These are phyloP conservation scores for Castanospermum australe DNA, from an alignment of 306 rosid genomes.

Conservation along the genomic window DNA sequence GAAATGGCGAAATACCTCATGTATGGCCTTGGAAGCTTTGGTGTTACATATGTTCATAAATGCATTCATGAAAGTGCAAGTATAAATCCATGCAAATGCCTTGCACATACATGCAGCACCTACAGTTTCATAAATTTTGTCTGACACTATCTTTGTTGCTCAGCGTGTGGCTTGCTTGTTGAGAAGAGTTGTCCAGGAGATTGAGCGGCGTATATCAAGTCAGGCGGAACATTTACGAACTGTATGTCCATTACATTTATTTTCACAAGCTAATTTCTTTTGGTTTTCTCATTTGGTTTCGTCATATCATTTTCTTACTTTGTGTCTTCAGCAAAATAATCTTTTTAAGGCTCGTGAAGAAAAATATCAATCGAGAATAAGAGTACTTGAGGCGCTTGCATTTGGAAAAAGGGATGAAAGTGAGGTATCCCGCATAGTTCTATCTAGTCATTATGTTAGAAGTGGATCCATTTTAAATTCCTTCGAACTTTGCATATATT, in stretches of 20 bases:
- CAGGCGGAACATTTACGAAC: constrained; percentile 91
- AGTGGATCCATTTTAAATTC: constrained; percentile 12
- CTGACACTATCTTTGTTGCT: constrained; percentile 30
- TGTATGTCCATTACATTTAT: constrained; percentile 47
- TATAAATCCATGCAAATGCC: constrained; percentile 24
- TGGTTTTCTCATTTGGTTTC: constrained; percentile 1
- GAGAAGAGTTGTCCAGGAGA: constrained; percentile 88
- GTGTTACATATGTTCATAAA: constrained; percentile 22
- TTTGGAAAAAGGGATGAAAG: constrained; percentile 58
- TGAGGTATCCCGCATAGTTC: constrained; percentile 49
- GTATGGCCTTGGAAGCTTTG: constrained; percentile 45
- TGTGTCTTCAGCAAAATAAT: constrained; percentile 76
- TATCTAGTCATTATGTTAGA: not conserved
- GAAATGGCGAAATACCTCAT: constrained; percentile 85
- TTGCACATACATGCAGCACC: constrained; percentile 15
- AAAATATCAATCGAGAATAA: constrained; percentile 79
- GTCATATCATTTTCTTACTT: constrained; percentile 15
- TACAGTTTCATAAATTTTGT: constrained; percentile 3
- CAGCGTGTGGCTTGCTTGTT: constrained; percentile 89
- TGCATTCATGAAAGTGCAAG: constrained; percentile 17
- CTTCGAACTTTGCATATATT: not conserved
- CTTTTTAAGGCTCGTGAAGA: constrained; percentile 92
- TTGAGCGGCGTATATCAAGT: constrained; percentile 91
- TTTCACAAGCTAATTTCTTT: not conserved
- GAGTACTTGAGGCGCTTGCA: constrained; percentile 85